phyloP scores from a whole-genome alignment of 345 rosid genomes.

The Laguncularia racemosa region DNA sequence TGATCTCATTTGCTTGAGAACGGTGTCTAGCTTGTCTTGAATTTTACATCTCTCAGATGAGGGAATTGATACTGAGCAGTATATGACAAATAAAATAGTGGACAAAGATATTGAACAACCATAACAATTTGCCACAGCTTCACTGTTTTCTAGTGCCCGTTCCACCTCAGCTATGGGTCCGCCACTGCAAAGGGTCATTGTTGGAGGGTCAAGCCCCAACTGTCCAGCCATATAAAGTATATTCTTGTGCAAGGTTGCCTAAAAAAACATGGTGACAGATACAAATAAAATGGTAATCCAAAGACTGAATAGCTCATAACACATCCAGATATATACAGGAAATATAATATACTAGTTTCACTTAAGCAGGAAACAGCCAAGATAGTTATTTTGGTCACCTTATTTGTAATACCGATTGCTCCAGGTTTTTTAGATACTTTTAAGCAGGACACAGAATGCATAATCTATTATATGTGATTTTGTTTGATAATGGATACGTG shows the following conservation, averaged over 20 bases:
- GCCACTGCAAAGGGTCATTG: slow-evolving; percentile 57
- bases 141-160: slow-evolving; percentile 80
- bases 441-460: too few relatives aligned
- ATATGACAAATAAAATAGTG: slow-evolving; percentile 52
- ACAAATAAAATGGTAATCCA: not conserved
- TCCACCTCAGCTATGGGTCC: slow-evolving; percentile 65
- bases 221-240: slow-evolving; percentile 96
- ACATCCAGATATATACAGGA: too few relatives aligned
- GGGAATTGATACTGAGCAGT: slow-evolving; percentile 53
- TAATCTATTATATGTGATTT: too few relatives aligned
- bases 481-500: too few relatives aligned
- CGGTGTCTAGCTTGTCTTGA: slow-evolving; percentile 49
- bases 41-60: slow-evolving; percentile 47
- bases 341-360: too few relatives aligned
- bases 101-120: slow-evolving; percentile 68
- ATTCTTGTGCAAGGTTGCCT: slow-evolving; percentile 90
- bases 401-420: too few relatives aligned
- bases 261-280: slow-evolving; percentile 7
- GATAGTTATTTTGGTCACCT: too few relatives aligned
- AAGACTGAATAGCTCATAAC: not conserved
- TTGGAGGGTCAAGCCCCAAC: slow-evolving; percentile 87
- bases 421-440: too few relatives aligned
- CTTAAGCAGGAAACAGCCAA: too few relatives aligned
- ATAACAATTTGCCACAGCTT: slow-evolving; percentile 79
- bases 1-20: slow-evolving; percentile 37